Percentiles rank a stretch among this genome's conserved stretches.
These are phyloP conservation scores for Penicillium subrubescens DNA, from an alignment of 495 filamentous ascomycete species.

Conservation along the genomic window DNA sequence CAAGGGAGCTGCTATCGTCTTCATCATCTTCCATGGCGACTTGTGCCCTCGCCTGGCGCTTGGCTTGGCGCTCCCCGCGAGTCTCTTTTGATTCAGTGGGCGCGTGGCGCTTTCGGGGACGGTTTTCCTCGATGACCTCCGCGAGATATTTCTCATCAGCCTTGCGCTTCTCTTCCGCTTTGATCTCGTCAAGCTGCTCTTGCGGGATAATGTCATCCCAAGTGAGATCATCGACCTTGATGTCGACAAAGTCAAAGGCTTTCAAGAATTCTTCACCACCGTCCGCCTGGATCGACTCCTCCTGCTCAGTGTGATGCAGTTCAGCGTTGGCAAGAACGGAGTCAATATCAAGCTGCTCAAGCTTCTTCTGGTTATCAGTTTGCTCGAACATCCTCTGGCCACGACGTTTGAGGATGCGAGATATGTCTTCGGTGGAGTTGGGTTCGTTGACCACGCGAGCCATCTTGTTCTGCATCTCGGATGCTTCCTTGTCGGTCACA, in stretches of 20 bases:
- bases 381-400: constrained; percentile 98
- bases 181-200: constrained; percentile 84
- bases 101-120: constrained; percentile 79
- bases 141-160: constrained; percentile 81
- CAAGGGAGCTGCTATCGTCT: constrained; percentile 60
- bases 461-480: constrained; percentile 73
- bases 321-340: constrained; percentile 95
- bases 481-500: constrained; percentile 82
- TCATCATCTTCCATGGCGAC: constrained; percentile 62
- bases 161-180: constrained; percentile 82
- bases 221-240: constrained; percentile 88
- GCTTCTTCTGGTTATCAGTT: constrained; percentile 88
- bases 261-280: constrained; percentile 92
- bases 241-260: constrained; percentile 83
- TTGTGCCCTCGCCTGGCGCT: constrained; percentile 84
- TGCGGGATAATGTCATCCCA: constrained; percentile 99
- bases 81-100: constrained; percentile 70
- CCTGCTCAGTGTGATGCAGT: constrained; percentile 89
- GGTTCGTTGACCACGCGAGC: constrained; percentile 67
- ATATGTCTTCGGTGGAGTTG: constrained; percentile 85
- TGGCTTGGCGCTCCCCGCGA: constrained; percentile 85
- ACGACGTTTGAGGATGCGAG: constrained; percentile 87
- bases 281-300: constrained; percentile 87
- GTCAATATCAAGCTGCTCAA: constrained; percentile 98
- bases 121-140: constrained; percentile 80